Conservation (phyloP, 768 basidiomycete genomes). For the Lyophyllum atratum region DNA sequence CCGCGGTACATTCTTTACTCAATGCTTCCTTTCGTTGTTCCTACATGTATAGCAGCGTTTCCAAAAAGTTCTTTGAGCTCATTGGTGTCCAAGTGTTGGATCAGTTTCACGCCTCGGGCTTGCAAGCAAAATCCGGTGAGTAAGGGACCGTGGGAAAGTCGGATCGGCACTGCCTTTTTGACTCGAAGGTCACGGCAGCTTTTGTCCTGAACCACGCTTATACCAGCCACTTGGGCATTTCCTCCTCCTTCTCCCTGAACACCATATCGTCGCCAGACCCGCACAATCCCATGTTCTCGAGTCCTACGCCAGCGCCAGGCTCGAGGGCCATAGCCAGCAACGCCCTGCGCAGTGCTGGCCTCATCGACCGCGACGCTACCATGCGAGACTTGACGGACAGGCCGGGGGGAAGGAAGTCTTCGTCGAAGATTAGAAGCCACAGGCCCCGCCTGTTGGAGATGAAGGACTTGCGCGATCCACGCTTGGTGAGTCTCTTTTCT, state of each 20-base stretch:
- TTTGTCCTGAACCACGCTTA: slow-evolving; percentile 20
- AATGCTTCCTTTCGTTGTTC: neutral
- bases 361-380: slow-evolving; percentile 73
- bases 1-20: neutral
- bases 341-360: slow-evolving; percentile 69
- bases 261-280: slow-evolving; percentile 9
- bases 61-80: neutral
- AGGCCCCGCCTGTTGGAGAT: slow-evolving; percentile 62
- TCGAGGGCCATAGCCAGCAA: slow-evolving; percentile 58
- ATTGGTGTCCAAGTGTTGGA: neutral
- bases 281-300: slow-evolving; percentile 53
- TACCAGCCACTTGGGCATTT: slow-evolving; percentile 4
- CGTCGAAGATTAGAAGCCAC: slow-evolving; percentile 62
- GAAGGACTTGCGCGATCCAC: slow-evolving; percentile 50
- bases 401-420: slow-evolving; percentile 73
- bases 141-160: slow-evolving; percentile 26
- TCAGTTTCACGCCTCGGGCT: neutral
- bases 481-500: slow-evolving; percentile 68
- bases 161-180: slow-evolving; percentile 31
- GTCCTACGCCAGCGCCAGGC: slow-evolving; percentile 58
- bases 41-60: neutral
- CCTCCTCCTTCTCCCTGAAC: slow-evolving; percentile 3
- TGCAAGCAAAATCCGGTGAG: neutral
- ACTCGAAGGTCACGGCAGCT: slow-evolving; percentile 28
- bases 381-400: slow-evolving; percentile 74